These are phyloP conservation scores for Globisporangium acanthophoron DNA, from an alignment of 352 stramenopile species.

Conservation along the genomic window DNA sequence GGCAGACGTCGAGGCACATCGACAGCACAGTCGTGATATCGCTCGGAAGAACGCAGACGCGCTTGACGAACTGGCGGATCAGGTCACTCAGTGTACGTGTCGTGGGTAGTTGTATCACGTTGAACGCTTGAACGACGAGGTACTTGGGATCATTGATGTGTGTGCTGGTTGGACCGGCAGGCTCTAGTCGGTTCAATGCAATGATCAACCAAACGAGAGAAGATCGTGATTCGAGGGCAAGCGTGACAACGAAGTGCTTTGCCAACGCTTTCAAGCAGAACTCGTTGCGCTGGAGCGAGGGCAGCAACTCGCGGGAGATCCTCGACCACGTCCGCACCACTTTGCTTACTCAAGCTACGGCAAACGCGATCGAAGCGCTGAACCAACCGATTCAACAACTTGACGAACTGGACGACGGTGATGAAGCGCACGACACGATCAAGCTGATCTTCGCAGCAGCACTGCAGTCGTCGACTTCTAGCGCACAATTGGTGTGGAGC, in stretches of 20 bases:
- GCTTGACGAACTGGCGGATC: constrained; percentile 11
- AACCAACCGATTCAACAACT: neutral
- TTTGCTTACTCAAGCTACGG: constrained; percentile 1
- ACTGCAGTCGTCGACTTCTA: neutral
- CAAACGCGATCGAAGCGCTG: neutral
- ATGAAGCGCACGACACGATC: neutral
- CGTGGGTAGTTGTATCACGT: neutral
- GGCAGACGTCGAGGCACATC: neutral
- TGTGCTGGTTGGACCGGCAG: neutral
- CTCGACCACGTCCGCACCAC: neutral
- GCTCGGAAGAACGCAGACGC: constrained; percentile 3
- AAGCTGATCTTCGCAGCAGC: neutral
- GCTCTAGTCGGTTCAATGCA: neutral
- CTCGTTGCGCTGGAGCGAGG: neutral
- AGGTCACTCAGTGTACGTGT: constrained; percentile 4
- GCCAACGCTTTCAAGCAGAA: neutral
- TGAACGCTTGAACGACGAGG: neutral
- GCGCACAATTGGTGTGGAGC: neutral
- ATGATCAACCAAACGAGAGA: neutral
- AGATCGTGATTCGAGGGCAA: neutral
- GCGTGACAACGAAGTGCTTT: constrained; percentile 1
- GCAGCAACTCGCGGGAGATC: constrained; percentile 2
- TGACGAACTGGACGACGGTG: neutral
- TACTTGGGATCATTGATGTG: neutral
- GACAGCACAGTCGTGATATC: neutral